Evolutionary conservation across 2,329 filamentous ascomycete species (phyloP).

Genomic region (Penicillium digitatum): DNA sequence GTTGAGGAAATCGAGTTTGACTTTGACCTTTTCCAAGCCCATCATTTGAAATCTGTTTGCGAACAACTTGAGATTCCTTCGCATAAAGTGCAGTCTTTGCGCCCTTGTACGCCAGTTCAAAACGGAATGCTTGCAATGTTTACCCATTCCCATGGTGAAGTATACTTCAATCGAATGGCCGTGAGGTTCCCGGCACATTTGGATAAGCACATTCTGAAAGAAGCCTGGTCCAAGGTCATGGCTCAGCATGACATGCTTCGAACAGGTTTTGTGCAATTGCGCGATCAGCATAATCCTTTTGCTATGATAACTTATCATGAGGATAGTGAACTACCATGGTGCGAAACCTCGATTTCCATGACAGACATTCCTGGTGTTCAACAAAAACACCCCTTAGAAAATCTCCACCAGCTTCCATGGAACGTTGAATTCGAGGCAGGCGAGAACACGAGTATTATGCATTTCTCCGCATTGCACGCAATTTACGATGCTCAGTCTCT

Average conservation of each 20-base stretch:
- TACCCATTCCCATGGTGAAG: slow-evolving; percentile 58
- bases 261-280: slow-evolving; percentile 65
- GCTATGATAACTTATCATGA: slow-evolving; percentile 65
- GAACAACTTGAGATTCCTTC: slow-evolving; percentile 28
- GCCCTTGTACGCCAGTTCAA: slow-evolving; percentile 78
- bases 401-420: slow-evolving; percentile 61
- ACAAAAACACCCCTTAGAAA: slow-evolving; percentile 35
- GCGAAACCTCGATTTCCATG: slow-evolving; percentile 8
- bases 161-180: slow-evolving; percentile 73
- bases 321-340: slow-evolving; percentile 41
- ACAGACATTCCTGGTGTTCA: slow-evolving; percentile 1
- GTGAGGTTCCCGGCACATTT: slow-evolving; percentile 47
- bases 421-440: slow-evolving; percentile 49
- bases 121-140: slow-evolving; percentile 75
- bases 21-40: slow-evolving; percentile 50
- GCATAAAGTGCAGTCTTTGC: slow-evolving; percentile 52
- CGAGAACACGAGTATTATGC: slow-evolving; percentile 31
- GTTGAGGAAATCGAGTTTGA: slow-evolving; percentile 38
- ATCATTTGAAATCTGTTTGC: slow-evolving; percentile 37
- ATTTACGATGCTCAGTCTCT: slow-evolving; percentile 81
- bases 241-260: slow-evolving; percentile 66
- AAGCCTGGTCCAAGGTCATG: slow-evolving; percentile 59
- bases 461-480: slow-evolving; percentile 68
- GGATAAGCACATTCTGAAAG: slow-evolving; percentile 42
- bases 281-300: slow-evolving; percentile 60